Conservation (phyloP, 805 yeast genomes). For the Nakazawaea anatomiae region DNA sequence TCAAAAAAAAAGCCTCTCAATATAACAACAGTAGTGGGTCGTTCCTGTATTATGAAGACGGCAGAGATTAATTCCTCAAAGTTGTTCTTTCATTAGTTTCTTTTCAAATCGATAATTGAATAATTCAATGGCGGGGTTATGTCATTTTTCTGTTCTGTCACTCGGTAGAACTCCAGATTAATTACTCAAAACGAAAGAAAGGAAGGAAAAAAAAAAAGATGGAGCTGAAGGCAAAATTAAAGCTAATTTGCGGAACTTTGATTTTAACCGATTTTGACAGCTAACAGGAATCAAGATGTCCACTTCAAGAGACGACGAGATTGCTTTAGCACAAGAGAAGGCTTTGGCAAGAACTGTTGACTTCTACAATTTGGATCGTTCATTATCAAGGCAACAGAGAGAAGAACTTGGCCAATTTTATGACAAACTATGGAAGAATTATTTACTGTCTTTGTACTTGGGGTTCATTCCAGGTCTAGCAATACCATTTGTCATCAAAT, state of each 20-base stretch:
- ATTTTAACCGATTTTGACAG: too few relatives aligned
- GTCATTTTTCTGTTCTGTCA: too few relatives aligned
- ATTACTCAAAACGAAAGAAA: too few relatives aligned
- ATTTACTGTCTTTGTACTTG: slow-evolving; percentile 32
- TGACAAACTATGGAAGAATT: slow-evolving; percentile 26
- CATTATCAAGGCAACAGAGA: slow-evolving; percentile 35
- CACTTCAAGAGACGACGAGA: not conserved
- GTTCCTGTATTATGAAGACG: too few relatives aligned
- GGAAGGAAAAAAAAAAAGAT: not conserved
- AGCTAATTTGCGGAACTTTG: too few relatives aligned
- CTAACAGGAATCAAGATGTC: not conserved
- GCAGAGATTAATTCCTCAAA: too few relatives aligned
- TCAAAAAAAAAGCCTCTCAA: too few relatives aligned
- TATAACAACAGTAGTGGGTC: too few relatives aligned
- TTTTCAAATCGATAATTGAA: too few relatives aligned
- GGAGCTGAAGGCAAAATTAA: not conserved
- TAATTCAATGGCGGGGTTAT: too few relatives aligned
- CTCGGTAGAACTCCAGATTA: too few relatives aligned
- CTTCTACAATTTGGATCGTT: slow-evolving; percentile 45
- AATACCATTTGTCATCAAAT: slow-evolving; percentile 34
- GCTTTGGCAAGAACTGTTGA: slow-evolving; percentile 37
- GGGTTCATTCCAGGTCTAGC: slow-evolving; percentile 35
- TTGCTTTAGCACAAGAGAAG: slow-evolving; percentile 14
- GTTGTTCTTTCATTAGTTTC: too few relatives aligned
- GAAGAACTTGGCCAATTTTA: slow-evolving; percentile 32